Percentiles rank a stretch among this genome's conserved stretches.
Evolutionary conservation across 768 basidiomycete genomes (phyloP).

Genomic region (Suillus subluteus): DNA sequence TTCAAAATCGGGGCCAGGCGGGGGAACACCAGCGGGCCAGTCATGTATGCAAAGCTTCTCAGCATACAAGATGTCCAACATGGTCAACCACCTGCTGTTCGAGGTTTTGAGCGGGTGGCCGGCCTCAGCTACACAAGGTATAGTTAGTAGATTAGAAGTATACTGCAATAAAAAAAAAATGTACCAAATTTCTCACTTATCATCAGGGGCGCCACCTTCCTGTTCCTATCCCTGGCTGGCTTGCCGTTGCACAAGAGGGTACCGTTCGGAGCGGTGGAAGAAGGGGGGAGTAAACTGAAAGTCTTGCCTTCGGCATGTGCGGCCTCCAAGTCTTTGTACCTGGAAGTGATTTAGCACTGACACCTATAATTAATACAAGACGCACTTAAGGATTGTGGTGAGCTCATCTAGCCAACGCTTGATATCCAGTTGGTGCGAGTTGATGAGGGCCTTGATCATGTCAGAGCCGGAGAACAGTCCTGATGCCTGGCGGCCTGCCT

Average conservation of each 20-base stretch:
- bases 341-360: not conserved
- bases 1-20: not conserved
- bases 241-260: slow-evolving; percentile 2
- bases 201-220: not conserved
- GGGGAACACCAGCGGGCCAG: not conserved
- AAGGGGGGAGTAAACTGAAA: not conserved
- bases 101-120: not conserved
- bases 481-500: not conserved
- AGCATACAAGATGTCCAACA: not conserved
- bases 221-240: slow-evolving; percentile 4
- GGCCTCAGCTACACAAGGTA: not conserved
- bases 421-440: not conserved
- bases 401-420: not conserved
- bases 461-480: not conserved
- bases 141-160: not conserved
- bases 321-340: not conserved
- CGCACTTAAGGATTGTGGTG: not conserved
- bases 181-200: not conserved
- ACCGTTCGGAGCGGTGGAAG: not conserved
- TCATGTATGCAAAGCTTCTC: not conserved
- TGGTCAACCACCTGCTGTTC: not conserved
- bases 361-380: not conserved
- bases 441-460: not conserved
- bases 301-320: not conserved
- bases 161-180: not conserved